phyloP scores from a whole-genome alignment of 768 basidiomycete genomes.

The Hysterangium stoloniferum region DNA sequence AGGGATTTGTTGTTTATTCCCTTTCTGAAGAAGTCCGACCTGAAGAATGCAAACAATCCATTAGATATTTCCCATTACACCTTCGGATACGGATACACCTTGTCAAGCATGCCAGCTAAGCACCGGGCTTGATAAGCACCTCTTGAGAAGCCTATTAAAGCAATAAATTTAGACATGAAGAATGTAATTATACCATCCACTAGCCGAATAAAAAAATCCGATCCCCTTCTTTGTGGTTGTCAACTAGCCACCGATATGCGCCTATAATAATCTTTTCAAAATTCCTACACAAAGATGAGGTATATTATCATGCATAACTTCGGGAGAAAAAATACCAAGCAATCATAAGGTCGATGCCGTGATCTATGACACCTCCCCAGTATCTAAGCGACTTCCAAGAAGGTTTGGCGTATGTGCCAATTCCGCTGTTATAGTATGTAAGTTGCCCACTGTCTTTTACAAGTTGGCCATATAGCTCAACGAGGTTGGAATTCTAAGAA shows the following conservation, averaged over 20 bases:
- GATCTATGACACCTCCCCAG: neutral
- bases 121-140: constrained; percentile 10
- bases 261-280: constrained; percentile 15
- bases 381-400: neutral
- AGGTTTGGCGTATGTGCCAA: constrained; percentile 28
- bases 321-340: neutral
- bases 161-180: neutral
- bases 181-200: neutral
- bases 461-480: constrained; percentile 31
- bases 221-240: constrained; percentile 25
- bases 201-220: constrained; percentile 30
- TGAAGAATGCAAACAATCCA: constrained; percentile 8
- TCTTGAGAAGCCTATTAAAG: constrained; percentile 2
- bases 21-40: constrained; percentile 34
- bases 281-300: constrained; percentile 11
- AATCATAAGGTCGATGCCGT: neutral
- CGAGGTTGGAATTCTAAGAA: constrained; percentile 35
- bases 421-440: constrained; percentile 35
- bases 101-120: constrained; percentile 5
- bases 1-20: constrained; percentile 34
- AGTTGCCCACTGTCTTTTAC: constrained; percentile 27
- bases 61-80: neutral
- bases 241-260: constrained; percentile 28
- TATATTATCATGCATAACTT: neutral
- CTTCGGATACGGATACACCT: neutral